A percentile compares a stretch with the other conserved stretches of the same genome.
Evolutionary conservation across 2,329 filamentous ascomycete genomes (phyloP).

Genomic region (Penicillium nordicum): DNA sequence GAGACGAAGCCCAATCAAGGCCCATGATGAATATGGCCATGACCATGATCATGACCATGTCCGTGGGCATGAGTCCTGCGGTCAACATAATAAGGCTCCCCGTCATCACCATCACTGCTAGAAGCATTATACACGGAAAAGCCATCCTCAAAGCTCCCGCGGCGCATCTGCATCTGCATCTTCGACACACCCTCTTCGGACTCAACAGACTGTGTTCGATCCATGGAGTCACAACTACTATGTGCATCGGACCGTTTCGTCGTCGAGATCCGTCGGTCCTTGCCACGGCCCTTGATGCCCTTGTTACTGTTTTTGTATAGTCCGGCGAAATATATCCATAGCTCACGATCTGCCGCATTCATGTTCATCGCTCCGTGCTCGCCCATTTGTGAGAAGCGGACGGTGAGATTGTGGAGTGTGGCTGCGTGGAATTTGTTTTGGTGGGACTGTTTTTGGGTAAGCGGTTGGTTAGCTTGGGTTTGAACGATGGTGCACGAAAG

Average conservation of each 20-base stretch:
- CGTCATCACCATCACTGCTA: constrained; percentile 35
- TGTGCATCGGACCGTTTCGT: constrained; percentile 23
- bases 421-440: constrained; percentile 88
- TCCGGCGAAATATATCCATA: constrained; percentile 78
- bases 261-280: constrained; percentile 58
- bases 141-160: constrained; percentile 27
- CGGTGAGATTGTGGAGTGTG: constrained; percentile 67
- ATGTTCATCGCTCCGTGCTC: constrained; percentile 63
- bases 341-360: constrained; percentile 65
- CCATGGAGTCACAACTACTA: constrained; percentile 9
- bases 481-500: neutral
- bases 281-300: constrained; percentile 93
- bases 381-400: constrained; percentile 63
- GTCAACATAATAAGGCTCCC: constrained; percentile 27
- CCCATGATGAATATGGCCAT: neutral
- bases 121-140: constrained; percentile 31
- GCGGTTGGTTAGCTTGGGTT: constrained; percentile 4
- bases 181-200: constrained; percentile 25
- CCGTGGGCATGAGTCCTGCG: constrained; percentile 11
- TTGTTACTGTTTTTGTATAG: constrained; percentile 99
- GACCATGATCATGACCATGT: neutral
- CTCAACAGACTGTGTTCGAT: constrained; percentile 19
- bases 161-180: constrained; percentile 11
- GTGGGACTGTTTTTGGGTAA: constrained; percentile 59
- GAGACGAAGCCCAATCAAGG: neutral